Base-by-base conservation (phyloP, 2,329 filamentous ascomycete species). In the Hyphodiscus sp. region DNA sequence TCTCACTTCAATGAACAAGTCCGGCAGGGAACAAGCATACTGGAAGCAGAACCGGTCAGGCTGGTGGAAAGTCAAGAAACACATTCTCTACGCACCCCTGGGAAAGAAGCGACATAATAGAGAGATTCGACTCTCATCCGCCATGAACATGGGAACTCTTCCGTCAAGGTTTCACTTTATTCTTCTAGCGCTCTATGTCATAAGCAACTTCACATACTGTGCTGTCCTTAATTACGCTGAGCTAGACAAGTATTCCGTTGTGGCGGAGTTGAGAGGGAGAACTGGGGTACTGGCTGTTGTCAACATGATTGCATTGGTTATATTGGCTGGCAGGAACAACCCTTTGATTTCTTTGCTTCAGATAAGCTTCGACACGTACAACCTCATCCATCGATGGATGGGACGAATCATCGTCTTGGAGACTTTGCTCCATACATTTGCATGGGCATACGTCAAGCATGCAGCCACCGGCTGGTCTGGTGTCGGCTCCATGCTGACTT, bases 291-390 rank as follows among this genome's bases (percentile, higher is more conserved):
- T 99, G 59, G 85, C 91, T 4, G 77, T 91, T 11, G 80, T 95
- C 64, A 99, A 96, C 73, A 88, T 97, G 82, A 82, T 99, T 30
- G 91, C 94, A 5, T 82, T 96, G 29, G 80, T 97, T 64, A 81
- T 97, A 59, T 81, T 97, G 53, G 91, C 91, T 13, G 85, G 90
- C 38, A 87, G 94, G 67, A 97, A 97, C 75, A 99, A 97, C 73
- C 89, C 90, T 9, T 76, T 96, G 47, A 96, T 97, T 66, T 70
- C 76, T 2, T 70, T 95, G 33, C 78, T 97, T 53, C 82, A 86
- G 63, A 86, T 97, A 68, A 92, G 89, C 69, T 99, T 96, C 73
- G 94, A 97, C 70, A 95, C 91, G 0, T 97, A 95, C 78, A 97
- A 97, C 69, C 83, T 94, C 9, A 74, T 94, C 49, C 89, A 95